Conservation (phyloP, 2,329 filamentous ascomycete species). For the Penicillium nordicum region DNA sequence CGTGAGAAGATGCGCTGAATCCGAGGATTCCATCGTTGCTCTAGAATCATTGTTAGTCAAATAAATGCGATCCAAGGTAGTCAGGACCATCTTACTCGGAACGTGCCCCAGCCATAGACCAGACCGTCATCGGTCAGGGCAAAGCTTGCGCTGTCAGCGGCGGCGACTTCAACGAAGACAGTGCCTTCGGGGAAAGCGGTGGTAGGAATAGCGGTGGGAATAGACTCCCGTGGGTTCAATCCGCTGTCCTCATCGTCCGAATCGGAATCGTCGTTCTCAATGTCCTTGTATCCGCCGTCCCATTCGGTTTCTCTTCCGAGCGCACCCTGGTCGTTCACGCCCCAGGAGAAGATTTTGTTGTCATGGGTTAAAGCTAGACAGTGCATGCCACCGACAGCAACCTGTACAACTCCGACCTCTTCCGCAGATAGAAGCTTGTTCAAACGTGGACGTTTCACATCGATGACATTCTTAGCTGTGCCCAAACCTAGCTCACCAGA, state of each 20-base stretch:
- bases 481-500: slow-evolving; percentile 82
- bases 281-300: slow-evolving; percentile 59
- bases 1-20: slow-evolving; percentile 48
- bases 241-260: slow-evolving; percentile 55
- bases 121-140: slow-evolving; percentile 58
- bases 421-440: slow-evolving; percentile 59
- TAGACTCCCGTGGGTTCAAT: slow-evolving; percentile 56
- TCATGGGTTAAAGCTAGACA: slow-evolving; percentile 71
- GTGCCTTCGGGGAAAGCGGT: slow-evolving; percentile 52
- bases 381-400: slow-evolving; percentile 81
- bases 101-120: slow-evolving; percentile 62
- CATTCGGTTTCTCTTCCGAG: slow-evolving; percentile 70
- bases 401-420: slow-evolving; percentile 65
- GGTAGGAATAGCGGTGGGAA: slow-evolving; percentile 50
- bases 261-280: slow-evolving; percentile 44
- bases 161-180: slow-evolving; percentile 55
- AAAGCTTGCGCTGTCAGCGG: slow-evolving; percentile 59
- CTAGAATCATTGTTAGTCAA: slow-evolving; percentile 31
- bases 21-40: slow-evolving; percentile 63
- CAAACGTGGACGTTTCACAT: slow-evolving; percentile 71
- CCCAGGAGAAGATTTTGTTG: slow-evolving; percentile 81
- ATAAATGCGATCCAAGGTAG: neutral
- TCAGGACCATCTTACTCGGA: slow-evolving; percentile 47
- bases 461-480: slow-evolving; percentile 60
- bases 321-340: slow-evolving; percentile 80